A percentile compares a stretch with the other conserved stretches of the same genome.
phyloP scores from a whole-genome alignment of 345 rosid species.

The Eucalyptus marginata region DNA sequence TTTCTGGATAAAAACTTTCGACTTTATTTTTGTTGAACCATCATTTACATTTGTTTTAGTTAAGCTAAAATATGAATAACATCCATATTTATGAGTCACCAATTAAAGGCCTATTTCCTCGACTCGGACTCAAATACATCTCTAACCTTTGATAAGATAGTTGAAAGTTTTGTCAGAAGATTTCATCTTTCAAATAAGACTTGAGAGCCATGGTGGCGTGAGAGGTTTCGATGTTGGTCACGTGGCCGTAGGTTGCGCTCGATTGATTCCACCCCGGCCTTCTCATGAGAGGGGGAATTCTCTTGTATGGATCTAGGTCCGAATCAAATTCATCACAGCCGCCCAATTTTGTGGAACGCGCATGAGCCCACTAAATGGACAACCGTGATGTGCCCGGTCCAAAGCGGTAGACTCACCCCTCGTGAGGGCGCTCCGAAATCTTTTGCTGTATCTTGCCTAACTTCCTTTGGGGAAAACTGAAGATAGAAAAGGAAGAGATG shows the following conservation, averaged over 20 bases:
- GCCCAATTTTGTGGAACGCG: background rate
- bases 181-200: background rate
- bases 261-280: background rate
- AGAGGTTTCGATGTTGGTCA: no score
- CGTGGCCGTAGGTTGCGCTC: background rate
- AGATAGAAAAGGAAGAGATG: background rate
- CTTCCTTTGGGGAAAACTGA: background rate
- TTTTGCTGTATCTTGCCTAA: background rate
- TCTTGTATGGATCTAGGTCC: background rate
- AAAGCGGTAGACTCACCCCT: background rate
- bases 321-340: background rate
- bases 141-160: background rate
- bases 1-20: background rate
- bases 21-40: background rate
- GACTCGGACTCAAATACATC: background rate
- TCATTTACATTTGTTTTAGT: background rate
- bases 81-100: background rate
- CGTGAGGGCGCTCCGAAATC: background rate
- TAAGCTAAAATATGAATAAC: background rate
- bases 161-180: background rate
- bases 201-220: background rate
- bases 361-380: background rate
- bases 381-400: background rate
- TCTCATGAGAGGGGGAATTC: background rate
- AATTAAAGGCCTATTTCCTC: background rate